Percentiles rank a stretch among this genome's conserved stretches.
These are phyloP conservation scores for Trichosporon asahii DNA, from an alignment of 1,284 basidiomycete species.

Conservation along the genomic window DNA sequence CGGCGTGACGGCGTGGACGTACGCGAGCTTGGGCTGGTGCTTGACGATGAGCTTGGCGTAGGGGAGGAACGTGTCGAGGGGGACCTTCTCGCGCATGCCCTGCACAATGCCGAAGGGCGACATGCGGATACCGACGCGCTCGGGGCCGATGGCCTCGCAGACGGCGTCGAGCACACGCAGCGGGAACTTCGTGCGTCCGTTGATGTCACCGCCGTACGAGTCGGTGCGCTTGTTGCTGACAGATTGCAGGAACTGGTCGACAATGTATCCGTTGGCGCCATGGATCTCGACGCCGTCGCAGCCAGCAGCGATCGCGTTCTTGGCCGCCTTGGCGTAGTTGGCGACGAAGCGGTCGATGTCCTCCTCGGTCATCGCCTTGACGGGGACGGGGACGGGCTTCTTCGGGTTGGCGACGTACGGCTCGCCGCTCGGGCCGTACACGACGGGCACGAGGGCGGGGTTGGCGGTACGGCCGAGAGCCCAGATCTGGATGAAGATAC, in stretches of 20 bases:
- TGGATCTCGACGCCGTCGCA: slow-evolving; percentile 65
- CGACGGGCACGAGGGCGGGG: slow-evolving; percentile 14
- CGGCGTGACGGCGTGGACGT: slow-evolving; percentile 60
- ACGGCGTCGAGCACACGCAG: slow-evolving; percentile 58
- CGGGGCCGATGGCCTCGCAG: slow-evolving; percentile 56
- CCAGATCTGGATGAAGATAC: slow-evolving; percentile 58
- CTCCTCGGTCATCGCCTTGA: slow-evolving; percentile 29
- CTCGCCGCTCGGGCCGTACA: slow-evolving; percentile 34
- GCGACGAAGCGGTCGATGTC: slow-evolving; percentile 53
- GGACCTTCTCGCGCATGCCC: slow-evolving; percentile 50
- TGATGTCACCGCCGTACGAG: slow-evolving; percentile 60
- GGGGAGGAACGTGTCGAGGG: slow-evolving; percentile 47
- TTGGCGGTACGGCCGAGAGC: slow-evolving; percentile 42
- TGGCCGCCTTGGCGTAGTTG: slow-evolving; percentile 56
- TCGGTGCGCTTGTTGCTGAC: slow-evolving; percentile 59
- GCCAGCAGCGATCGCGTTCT: slow-evolving; percentile 60
- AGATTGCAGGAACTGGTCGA: slow-evolving; percentile 61
- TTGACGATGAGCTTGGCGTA: slow-evolving; percentile 42
- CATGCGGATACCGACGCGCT: slow-evolving; percentile 57
- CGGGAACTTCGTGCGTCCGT: slow-evolving; percentile 58
- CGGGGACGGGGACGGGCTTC: slow-evolving; percentile 57
- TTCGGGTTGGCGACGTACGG: slow-evolving; percentile 55
- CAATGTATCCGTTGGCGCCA: slow-evolving; percentile 37
- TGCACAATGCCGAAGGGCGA: slow-evolving; percentile 59
- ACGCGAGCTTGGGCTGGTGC: slow-evolving; percentile 57